These are phyloP conservation scores for Boletellus emodensis DNA, from an alignment of 768 basidiomycete species.

Conservation along the genomic window DNA sequence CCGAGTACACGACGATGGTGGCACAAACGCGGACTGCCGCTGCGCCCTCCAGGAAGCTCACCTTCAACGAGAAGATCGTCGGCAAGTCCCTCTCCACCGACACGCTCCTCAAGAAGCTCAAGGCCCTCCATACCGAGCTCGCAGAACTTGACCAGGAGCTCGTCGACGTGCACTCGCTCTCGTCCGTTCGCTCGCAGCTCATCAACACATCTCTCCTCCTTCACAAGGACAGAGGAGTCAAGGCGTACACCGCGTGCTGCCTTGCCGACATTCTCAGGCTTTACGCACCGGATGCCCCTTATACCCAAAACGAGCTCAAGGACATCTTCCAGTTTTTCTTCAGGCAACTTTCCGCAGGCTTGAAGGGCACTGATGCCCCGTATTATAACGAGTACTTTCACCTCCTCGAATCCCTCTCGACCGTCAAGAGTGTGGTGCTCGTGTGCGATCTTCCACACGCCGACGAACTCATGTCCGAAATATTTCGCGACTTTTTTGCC, in stretches of 20 bases:
- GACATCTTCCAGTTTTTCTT: conserved; percentile 98
- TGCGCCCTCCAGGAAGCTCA: conserved; percentile 54
- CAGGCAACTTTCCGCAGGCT: conserved; percentile 70
- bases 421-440: conserved; percentile 92
- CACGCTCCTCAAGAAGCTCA: conserved; percentile 80
- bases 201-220: conserved; percentile 75
- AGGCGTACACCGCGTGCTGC: conserved; percentile 92
- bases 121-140: conserved; percentile 71
- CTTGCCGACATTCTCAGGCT: conserved; percentile 90
- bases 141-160: conserved; percentile 83
- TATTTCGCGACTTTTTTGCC: conserved; percentile 81
- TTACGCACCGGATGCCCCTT: conserved; percentile 96
- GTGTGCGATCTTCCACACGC: conserved; percentile 86
- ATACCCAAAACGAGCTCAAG: conserved; percentile 80
- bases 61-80: conserved; percentile 79
- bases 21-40: conserved; percentile 65
- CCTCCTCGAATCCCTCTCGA: conserved; percentile 88
- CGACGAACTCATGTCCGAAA: conserved; percentile 78
- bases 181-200: conserved; percentile 70
- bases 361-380: conserved; percentile 72
- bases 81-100: conserved; percentile 78
- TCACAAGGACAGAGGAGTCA: conserved; percentile 95
- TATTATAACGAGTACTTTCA: conserved; percentile 94
- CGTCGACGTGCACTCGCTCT: conserved; percentile 72
- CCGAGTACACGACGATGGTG: conserved; percentile 48